Evolutionary conservation across 345 rosid species (phyloP), one percentile per base, ranked within the genome.

Genomic region (Lepidium didymum): DNA sequence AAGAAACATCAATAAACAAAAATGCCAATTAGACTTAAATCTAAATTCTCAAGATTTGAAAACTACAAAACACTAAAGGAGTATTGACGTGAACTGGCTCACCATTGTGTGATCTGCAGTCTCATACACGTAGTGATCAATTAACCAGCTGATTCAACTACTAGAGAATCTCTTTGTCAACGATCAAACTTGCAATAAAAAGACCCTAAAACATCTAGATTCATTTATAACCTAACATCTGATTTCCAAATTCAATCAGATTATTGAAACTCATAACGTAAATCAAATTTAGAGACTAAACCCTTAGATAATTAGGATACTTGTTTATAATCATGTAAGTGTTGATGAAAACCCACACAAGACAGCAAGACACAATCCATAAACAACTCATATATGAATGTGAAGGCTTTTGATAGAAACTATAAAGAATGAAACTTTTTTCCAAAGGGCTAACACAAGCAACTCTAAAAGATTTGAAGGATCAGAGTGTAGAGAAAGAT

Each of bases 71-170:
- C 9, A 18, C 0, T 13, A 35, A 71, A 27, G 56, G 35, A 52
- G 54, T 38, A 70, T 29, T n/a, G 56, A 93, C 98, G 97, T 91
- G 96, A 67, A 94, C 89, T 0, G 99, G 99, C 72, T 94, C 97
- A 1, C 87, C 81, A 79, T 90, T 83, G 56, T 91, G 97, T 68
- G 99, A 91, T 77, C 97, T 81, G 69, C 97, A 91, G 73, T 94
- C 99, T 96, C 99, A 94, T 34, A 85, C 86, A 49, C 99, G 96
- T 82, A 94, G 37, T 0, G 97, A 94, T 1, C 80, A 90, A 78
- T 94, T 97, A 94, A 52, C 97, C 97, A 2, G 99, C 97, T 15
- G 99, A 94, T 72, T 84, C 96, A 16, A 87, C 88, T 14, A 87
- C 96, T 56, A 18, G 29, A 35, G 50, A 43, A 31, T 41, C 16